A percentile compares a stretch with the other conserved stretches of the same genome.
Conservation (phyloP, 2,329 filamentous ascomycete species). For the Ascosphaera aggregata region DNA sequence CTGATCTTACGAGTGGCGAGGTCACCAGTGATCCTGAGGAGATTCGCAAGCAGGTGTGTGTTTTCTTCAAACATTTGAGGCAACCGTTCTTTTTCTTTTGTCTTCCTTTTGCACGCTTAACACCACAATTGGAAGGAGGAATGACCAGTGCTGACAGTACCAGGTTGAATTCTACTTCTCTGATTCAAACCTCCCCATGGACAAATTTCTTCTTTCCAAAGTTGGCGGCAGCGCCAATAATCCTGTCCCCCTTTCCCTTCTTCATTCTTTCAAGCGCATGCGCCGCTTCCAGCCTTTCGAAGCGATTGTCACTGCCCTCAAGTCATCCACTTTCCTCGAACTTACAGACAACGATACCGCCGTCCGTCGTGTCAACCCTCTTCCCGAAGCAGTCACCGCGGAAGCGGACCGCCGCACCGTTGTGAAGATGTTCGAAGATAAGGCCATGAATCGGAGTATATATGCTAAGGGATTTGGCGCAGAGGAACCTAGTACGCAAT, state of each 20-base stretch:
- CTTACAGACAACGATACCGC: constrained; percentile 50
- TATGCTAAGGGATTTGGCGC: constrained; percentile 91
- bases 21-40: constrained; percentile 54
- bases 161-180: constrained; percentile 94
- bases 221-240: constrained; percentile 63
- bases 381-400: constrained; percentile 28
- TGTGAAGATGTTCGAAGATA: constrained; percentile 34
- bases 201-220: constrained; percentile 64
- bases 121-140: constrained; percentile 3
- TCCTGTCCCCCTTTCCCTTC: constrained; percentile 51
- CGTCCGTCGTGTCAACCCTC: constrained; percentile 52
- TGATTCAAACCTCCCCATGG: constrained; percentile 68
- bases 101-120: background rate
- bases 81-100: too few species aligned
- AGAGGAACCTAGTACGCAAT: constrained; percentile 63
- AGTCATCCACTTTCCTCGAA: constrained; percentile 49
- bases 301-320: constrained; percentile 61
- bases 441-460: constrained; percentile 48
- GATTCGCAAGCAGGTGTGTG: constrained; percentile 76
- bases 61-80: too few species aligned
- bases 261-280: constrained; percentile 90
- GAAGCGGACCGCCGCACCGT: constrained; percentile 9
- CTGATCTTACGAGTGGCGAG: constrained; percentile 40
- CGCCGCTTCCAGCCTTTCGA: constrained; percentile 74
- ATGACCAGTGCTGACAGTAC: constrained; percentile 2